Evolutionary conservation across 306 rosid genomes (phyloP), one percentile per base, ranked within the genome.

Genomic region (Oxytropis ochrocephala): DNA sequence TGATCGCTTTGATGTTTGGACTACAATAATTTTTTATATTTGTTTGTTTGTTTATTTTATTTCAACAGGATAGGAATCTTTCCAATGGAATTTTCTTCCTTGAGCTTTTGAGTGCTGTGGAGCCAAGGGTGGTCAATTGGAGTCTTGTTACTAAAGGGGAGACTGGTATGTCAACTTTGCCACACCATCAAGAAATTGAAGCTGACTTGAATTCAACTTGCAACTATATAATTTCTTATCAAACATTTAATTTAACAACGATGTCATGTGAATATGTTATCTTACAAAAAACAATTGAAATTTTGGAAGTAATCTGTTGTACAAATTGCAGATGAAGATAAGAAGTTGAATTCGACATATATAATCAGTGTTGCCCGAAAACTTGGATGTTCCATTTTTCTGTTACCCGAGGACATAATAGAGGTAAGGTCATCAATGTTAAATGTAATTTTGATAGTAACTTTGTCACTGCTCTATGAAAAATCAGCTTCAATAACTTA

Each of bases 81-180:
- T 88, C 99, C 54, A 81, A 38, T 79, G 99, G 99, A 11, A 49
- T 94, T 61, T 94, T 94, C 91, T 91, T 88, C 85, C 99, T 94
- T 2, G 99, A 94, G 76, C 99, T 94, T 83, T 88, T 94, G 79
- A 87, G 91, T 75, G 76, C 97, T 49, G 97, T 91, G 77, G 99
- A 94, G 88, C 82, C 99, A 64, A 88, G 99, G 83, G 99, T 94
- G 83, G 97, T 94, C 63, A 94, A 94, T 70, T 94, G 99, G 99
- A 88, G 86, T 75, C 89, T 94, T 65, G 97, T 91, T 57, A 94
- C 99, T 7, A 87, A 83, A 76, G 99, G 99, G 72, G 99, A 94
- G 72, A 94, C 89, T 57, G 99, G 97, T 91, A 79, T 30, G 85
- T 52, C 70, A 69, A 58, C 70, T 59, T 73, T 57, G 43, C 30